Conservation (phyloP, 106 monocot species). For the Xerophyta viscosa region DNA sequence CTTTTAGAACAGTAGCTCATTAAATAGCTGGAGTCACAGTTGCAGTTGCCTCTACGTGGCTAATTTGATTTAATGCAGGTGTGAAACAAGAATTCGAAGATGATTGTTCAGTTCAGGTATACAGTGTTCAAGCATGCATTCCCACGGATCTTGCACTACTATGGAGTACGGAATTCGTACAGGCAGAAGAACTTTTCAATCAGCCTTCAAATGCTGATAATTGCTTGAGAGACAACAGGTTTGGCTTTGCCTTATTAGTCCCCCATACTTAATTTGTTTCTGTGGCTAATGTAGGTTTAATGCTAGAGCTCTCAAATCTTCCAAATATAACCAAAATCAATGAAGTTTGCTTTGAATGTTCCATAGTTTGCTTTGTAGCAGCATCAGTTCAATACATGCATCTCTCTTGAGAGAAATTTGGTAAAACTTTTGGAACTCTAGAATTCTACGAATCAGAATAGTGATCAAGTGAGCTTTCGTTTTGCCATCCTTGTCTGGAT, state of each 20-base stretch:
- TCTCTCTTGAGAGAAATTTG: too few relatives aligned
- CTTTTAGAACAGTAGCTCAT: too few relatives aligned
- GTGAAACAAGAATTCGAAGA: slow-evolving; percentile 54
- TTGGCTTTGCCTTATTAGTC: neutral
- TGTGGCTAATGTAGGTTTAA: too few relatives aligned
- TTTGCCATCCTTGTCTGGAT: neutral
- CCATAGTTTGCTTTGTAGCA: too few relatives aligned
- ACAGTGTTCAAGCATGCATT: slow-evolving; percentile 83
- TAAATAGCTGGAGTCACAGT: too few relatives aligned
- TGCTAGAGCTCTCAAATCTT: too few relatives aligned
- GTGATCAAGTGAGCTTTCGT: neutral
- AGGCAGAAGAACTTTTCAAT: slow-evolving; percentile 84
- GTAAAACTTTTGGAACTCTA: too few relatives aligned
- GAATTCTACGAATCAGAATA: too few relatives aligned
- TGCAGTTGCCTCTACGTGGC: neutral
- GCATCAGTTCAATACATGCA: too few relatives aligned
- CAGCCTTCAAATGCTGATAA: slow-evolving; percentile 55
- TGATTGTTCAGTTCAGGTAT: slow-evolving; percentile 81
- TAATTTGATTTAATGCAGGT: slow-evolving; percentile 34
- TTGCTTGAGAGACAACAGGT: slow-evolving; percentile 94
- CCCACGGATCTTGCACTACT: slow-evolving; percentile 80
- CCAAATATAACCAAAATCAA: too few relatives aligned
- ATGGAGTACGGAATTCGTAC: slow-evolving; percentile 92
- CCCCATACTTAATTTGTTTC: neutral
- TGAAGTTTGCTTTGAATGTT: too few relatives aligned